Conservation (phyloP, 805 yeast species). For the Ogataea ganodermae region DNA sequence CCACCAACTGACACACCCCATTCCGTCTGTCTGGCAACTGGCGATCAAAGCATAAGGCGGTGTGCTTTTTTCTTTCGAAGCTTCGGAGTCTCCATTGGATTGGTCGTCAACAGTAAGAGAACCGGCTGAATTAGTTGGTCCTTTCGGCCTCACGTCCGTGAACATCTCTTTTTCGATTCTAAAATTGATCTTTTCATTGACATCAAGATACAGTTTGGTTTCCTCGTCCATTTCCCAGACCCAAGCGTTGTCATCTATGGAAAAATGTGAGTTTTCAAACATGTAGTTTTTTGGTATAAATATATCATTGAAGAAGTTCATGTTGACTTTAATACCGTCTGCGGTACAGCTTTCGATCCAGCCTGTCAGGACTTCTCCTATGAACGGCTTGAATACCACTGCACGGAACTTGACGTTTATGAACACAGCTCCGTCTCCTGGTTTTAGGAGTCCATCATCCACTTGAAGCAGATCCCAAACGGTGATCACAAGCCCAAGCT, state of each 20-base stretch:
- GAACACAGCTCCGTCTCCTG: conserved; percentile 92
- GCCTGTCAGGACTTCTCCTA: conserved; percentile 90
- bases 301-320: conserved; percentile 90
- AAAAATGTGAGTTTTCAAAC: conserved; percentile 55
- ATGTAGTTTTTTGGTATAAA: conserved; percentile 82
- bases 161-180: conserved; percentile 89
- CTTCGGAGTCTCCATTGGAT: conserved; percentile 25
- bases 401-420: conserved; percentile 74
- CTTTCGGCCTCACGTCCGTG: conserved; percentile 77
- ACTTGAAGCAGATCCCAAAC: conserved; percentile 82
- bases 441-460: conserved; percentile 85
- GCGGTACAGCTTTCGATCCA: conserved; percentile 87
- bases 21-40: conserved; percentile 93
- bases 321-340: conserved; percentile 81
- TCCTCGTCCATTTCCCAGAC: conserved; percentile 80
- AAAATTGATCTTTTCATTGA: conserved; percentile 88
- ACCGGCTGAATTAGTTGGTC: conserved; percentile 53
- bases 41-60: conserved; percentile 88
- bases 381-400: conserved; percentile 88
- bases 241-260: conserved; percentile 87
- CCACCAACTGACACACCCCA: conserved; percentile 99
- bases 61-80: conserved; percentile 38
- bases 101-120: conserved; percentile 31
- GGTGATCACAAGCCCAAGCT: conserved; percentile 80
- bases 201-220: conserved; percentile 77